Evolutionary conservation across 116 monocot species (phyloP).

Genomic region (Posidonia oceanica): DNA sequence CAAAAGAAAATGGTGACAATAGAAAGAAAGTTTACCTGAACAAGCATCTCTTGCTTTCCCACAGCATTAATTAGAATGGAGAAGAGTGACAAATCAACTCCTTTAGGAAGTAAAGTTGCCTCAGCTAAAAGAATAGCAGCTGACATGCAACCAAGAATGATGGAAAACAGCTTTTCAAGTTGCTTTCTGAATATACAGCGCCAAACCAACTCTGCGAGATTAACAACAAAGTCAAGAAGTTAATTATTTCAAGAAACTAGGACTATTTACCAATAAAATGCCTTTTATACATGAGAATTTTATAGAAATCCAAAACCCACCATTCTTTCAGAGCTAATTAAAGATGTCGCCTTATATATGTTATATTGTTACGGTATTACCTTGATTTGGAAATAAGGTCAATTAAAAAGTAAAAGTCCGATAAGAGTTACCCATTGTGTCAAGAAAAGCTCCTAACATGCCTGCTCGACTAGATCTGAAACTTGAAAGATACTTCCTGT

Average conservation of each 20-base stretch:
- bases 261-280: too few species aligned
- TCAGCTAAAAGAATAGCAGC: slow-evolving; percentile 95
- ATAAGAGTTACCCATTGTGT: slow-evolving; percentile 44
- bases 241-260: too few species aligned
- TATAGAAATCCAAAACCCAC: too few species aligned
- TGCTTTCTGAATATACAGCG: slow-evolving; percentile 77
- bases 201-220: slow-evolving; percentile 75
- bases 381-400: background rate
- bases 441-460: slow-evolving; percentile 64
- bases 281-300: too few species aligned
- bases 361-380: background rate
- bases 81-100: slow-evolving; percentile 83
- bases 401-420: background rate
- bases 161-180: slow-evolving; percentile 51
- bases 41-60: slow-evolving; percentile 77
- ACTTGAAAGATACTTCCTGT: slow-evolving; percentile 88
- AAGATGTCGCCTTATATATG: background rate
- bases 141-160: slow-evolving; percentile 76
- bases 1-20: background rate
- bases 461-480: slow-evolving; percentile 65
- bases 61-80: slow-evolving; percentile 91
- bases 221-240: slow-evolving; percentile 3
- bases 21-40: slow-evolving; percentile 54
- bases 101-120: slow-evolving; percentile 82
- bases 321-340: too few species aligned